Percentiles rank a stretch among this genome's conserved stretches.
Evolutionary conservation across 352 stramenopile genomes (phyloP).

Genomic region (Globisporangium iwayamae): DNA sequence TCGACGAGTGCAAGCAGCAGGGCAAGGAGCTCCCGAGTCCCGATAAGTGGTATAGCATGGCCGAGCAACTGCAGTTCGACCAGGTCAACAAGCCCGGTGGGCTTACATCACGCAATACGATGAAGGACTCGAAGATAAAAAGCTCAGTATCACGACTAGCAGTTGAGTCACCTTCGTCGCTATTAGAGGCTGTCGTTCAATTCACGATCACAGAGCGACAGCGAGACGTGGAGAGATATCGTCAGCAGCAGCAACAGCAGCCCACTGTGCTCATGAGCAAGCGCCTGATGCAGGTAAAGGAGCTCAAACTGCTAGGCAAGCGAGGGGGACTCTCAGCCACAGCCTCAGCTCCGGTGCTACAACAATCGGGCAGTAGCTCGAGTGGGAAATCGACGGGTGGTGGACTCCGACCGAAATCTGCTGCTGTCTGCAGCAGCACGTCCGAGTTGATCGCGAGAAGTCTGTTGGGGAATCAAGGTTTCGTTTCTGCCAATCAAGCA

Average conservation of each 20-base stretch:
- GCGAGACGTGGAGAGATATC: slow-evolving; percentile 3
- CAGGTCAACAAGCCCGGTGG: neutral
- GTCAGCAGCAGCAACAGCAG: slow-evolving; percentile 25
- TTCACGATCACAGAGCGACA: slow-evolving; percentile 9
- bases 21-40: slow-evolving; percentile 17
- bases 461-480: neutral
- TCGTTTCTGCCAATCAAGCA: neutral
- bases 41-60: slow-evolving; percentile 27
- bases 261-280: slow-evolving; percentile 38
- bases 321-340: slow-evolving; percentile 17
- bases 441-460: slow-evolving; percentile 25
- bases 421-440: slow-evolving; percentile 42
- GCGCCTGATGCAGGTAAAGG: slow-evolving; percentile 18
- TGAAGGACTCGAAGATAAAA: neutral
- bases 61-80: slow-evolving; percentile 15
- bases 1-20: slow-evolving; percentile 30
- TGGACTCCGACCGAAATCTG: slow-evolving; percentile 39
- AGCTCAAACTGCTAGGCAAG: slow-evolving; percentile 28
- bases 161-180: neutral
- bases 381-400: neutral
- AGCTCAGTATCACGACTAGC: neutral
- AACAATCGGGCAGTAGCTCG: neutral
- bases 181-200: slow-evolving; percentile 18
- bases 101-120: neutral
- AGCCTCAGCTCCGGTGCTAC: slow-evolving; percentile 12